These are phyloP conservation scores for Cystobasidium tubakii DNA, from an alignment of 768 basidiomycete species.

Conservation along the genomic window DNA sequence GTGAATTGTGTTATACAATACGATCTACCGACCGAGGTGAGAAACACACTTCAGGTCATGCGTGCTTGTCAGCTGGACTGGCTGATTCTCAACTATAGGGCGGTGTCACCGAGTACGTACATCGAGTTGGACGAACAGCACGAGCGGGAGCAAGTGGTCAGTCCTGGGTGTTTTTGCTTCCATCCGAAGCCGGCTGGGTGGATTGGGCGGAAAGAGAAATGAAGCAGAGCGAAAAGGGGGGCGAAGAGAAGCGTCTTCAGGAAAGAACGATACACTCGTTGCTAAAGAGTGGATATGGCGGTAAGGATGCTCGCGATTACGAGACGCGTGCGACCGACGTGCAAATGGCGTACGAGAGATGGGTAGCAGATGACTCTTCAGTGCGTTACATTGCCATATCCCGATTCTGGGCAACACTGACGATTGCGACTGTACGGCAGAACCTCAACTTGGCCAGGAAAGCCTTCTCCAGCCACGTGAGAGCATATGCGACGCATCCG, in stretches of 20 bases:
- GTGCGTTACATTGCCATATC: conserved; percentile 51
- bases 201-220: conserved; percentile 81
- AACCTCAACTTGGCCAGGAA: conserved; percentile 69
- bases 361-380: conserved; percentile 70
- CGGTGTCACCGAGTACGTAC: conserved; percentile 90
- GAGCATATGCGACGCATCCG: conserved; percentile 96
- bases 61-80: neutral
- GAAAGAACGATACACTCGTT: conserved; percentile 65
- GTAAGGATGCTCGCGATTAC: conserved; percentile 63
- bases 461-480: conserved; percentile 85
- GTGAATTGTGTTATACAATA: conserved; percentile 92
- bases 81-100: conserved; percentile 52
- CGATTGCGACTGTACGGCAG: conserved; percentile 52
- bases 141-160: conserved; percentile 93
- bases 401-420: conserved; percentile 30
- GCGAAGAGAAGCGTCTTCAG: conserved; percentile 53
- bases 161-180: conserved; percentile 85
- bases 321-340: conserved; percentile 90
- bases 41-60: neutral
- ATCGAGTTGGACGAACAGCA: conserved; percentile 92
- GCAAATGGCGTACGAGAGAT: conserved; percentile 87
- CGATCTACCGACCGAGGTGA: conserved; percentile 81
- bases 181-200: conserved; percentile 83
- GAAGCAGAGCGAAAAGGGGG: conserved; percentile 53
- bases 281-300: conserved; percentile 76